Evolutionary conservation across 441 rosid genomes (phyloP), one percentile per base, ranked within the genome.

Genomic region (Mallotus japonicus): DNA sequence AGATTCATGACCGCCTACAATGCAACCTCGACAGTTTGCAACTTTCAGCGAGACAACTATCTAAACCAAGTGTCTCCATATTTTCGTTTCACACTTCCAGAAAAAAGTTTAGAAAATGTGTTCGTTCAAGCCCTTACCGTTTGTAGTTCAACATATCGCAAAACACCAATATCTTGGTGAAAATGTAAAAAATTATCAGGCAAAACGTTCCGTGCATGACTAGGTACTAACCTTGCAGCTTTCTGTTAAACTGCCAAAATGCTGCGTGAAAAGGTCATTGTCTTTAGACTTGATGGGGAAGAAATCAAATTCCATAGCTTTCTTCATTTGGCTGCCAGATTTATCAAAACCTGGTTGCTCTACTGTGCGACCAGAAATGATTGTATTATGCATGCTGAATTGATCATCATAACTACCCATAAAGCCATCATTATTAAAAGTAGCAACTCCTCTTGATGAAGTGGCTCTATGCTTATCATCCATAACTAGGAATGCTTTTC

Each of bases 191-290:
- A 42, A 42, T 42, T 42, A 42, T 42, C 0, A 5, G 46, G 9
- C 1, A 8, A 42, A 11, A 28, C 32, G 2, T 28, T 28, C 32
- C 32, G 2, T 19, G 49, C 7, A 63, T 20, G 49, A 46, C 53
- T 55, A 57, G 72, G 20, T 67, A 50, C 82, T 75, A 64, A 90
- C 95, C 87, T 85, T 78, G 34, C 77, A 72, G 72, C 77, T 67
- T 42, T 83, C 68, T 44, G 92, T 86, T 80, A 88, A 80, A 83
- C 75, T 85, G 83, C 85, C 83, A 75, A 84, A 84, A 72, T 87
- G 84, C 84, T 79, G 86, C 74, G 78, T 81, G 82, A 87, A 76
- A 83, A 84, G 76, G 60, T 67, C 88, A 28, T 28, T 28, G 32
- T 28, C 32, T 59, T 72, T 86, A 19, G 76, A 78, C 28, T 69